Percentiles rank a stretch among this genome's conserved stretches.
Conservation (phyloP, 169 alveolate species). For the Cryptosporidium ubiquitum region DNA sequence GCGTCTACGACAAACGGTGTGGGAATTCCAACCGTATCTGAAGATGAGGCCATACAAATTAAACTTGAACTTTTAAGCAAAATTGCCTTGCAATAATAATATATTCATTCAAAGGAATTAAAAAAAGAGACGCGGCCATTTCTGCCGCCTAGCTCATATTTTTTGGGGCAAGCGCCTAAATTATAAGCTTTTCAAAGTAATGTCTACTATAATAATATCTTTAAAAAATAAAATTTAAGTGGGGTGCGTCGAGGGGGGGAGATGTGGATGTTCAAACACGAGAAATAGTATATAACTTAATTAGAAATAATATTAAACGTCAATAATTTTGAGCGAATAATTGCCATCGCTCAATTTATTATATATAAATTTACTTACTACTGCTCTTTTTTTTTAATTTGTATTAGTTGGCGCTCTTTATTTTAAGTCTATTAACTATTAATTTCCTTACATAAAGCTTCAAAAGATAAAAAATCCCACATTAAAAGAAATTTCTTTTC, state of each 20-base stretch:
- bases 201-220: slow-evolving; percentile 10
- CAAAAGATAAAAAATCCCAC: too few species aligned
- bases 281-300: not conserved
- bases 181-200: slow-evolving; percentile 1
- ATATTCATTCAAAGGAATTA: slow-evolving; percentile 21
- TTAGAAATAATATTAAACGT: not conserved
- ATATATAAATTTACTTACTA: not conserved
- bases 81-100: slow-evolving; percentile 27
- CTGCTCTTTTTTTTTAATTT: too few species aligned
- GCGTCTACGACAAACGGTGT: slow-evolving; percentile 76
- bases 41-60: slow-evolving; percentile 76
- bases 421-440: not conserved
- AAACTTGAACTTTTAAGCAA: slow-evolving; percentile 51
- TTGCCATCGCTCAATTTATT: not conserved
- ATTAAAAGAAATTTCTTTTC: too few species aligned
- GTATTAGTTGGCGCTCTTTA: not conserved
- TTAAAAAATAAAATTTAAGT: not conserved
- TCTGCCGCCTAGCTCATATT: not conserved
- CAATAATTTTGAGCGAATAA: not conserved
- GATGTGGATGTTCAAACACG: not conserved
- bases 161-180: not conserved
- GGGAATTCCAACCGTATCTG: slow-evolving; percentile 76
- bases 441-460: too few species aligned
- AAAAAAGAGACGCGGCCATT: slow-evolving; percentile 72
- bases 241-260: not conserved